Percentiles rank a stretch among this genome's conserved stretches.
Conservation (phyloP, 192 early-diverging fungal species). For the Allomyces macrogynus region DNA sequence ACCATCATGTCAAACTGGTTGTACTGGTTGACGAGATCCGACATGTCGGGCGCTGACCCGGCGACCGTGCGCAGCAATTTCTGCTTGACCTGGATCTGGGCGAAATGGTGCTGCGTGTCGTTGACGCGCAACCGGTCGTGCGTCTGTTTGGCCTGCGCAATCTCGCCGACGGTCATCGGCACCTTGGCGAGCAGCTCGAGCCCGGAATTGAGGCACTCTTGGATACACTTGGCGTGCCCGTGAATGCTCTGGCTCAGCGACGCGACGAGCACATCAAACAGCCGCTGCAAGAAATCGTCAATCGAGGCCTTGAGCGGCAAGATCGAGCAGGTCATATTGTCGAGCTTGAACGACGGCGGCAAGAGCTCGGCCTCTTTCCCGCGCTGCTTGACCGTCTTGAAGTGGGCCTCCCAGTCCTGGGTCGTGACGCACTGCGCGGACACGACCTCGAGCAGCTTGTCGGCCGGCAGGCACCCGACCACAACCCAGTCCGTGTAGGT, state of each 20-base stretch:
- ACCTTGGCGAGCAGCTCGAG: conserved; percentile 19
- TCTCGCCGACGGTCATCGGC: not conserved
- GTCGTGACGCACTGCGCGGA: conserved; percentile 1
- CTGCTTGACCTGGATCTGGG: conserved; percentile 54
- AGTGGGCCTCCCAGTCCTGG: conserved; percentile 29
- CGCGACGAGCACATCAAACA: conserved; percentile 28
- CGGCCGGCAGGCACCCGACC: not conserved
- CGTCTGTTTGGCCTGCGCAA: conserved; percentile 33
- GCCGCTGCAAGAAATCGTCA: conserved; percentile 33
- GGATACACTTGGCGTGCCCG: conserved; percentile 16
- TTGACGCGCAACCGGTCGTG: conserved; percentile 88
- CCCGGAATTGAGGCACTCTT: conserved; percentile 26
- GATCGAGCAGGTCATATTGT: conserved; percentile 30
- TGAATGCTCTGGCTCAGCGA: conserved; percentile 15
- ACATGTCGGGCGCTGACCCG: conserved; percentile 44
- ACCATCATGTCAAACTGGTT: conserved; percentile 78
- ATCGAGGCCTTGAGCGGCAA: conserved; percentile 32
- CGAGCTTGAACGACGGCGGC: conserved; percentile 20
- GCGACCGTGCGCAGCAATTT: conserved; percentile 62
- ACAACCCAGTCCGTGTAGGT: conserved; percentile 32
- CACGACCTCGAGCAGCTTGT: not conserved
- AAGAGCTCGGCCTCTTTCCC: conserved; percentile 37
- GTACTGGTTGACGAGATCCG: conserved; percentile 48
- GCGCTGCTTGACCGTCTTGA: conserved; percentile 27
- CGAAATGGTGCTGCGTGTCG: conserved; percentile 56